Conservation (phyloP, 1,284 basidiomycete genomes). For the Fomitopsis schrenkii region DNA sequence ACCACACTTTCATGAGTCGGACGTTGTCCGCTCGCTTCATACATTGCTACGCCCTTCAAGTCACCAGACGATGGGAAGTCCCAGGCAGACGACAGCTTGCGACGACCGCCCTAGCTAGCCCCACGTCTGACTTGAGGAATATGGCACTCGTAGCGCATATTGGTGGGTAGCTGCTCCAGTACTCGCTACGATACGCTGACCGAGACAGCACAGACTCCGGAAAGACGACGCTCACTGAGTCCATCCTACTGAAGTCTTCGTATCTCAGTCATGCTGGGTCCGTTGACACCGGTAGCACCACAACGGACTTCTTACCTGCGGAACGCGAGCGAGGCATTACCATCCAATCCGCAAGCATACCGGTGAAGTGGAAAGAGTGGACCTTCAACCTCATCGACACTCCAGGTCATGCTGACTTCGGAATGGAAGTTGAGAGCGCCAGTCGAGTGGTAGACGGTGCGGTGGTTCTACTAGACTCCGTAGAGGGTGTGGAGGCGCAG, state of each 20-base stretch:
- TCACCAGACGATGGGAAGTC: not conserved
- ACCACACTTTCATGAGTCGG: not conserved
- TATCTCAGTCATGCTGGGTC: constrained; percentile 75
- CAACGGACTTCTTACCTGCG: constrained; percentile 86
- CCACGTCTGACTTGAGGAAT: constrained; percentile 52
- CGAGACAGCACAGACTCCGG: constrained; percentile 63
- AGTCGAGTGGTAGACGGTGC: constrained; percentile 88
- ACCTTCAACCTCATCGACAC: constrained; percentile 88
- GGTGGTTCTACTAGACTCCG: constrained; percentile 83
- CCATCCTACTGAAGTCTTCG: constrained; percentile 73
- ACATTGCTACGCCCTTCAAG: not conserved
- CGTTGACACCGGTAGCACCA: constrained; percentile 87
- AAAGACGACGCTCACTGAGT: constrained; percentile 89
- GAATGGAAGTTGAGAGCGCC: constrained; percentile 92
- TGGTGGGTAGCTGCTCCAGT: constrained; percentile 39
- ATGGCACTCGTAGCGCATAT: constrained; percentile 85
- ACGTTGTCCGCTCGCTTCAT: not conserved
- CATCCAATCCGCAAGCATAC: constrained; percentile 89
- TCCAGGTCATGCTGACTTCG: constrained; percentile 90
- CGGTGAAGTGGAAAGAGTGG: constrained; percentile 84
- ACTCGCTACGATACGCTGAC: not conserved
- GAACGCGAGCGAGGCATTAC: constrained; percentile 90
- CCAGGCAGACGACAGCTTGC: constrained; percentile 16
- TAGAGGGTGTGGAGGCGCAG: constrained; percentile 89
- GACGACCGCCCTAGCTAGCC: constrained; percentile 33